Conservation (phyloP, 2,329 filamentous ascomycete species). For the Cladophialophora exuberans region DNA sequence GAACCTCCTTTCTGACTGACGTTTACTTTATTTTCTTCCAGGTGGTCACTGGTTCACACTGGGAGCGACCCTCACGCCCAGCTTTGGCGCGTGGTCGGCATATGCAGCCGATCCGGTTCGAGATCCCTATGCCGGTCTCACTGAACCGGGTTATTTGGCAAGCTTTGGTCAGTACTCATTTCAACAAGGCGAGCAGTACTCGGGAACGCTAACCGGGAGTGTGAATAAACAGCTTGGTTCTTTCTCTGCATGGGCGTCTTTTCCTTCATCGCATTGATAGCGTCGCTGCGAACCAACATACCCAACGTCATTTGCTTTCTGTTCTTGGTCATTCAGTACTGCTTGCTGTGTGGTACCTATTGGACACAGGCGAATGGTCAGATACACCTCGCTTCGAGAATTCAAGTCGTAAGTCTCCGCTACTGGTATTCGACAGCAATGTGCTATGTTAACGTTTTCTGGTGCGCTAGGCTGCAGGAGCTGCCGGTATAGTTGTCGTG, state of each 20-base stretch:
- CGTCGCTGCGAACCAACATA: conserved; percentile 70
- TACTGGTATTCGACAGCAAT: not conserved
- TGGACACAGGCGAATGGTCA: not conserved
- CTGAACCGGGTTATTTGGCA: not conserved
- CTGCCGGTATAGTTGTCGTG: not conserved
- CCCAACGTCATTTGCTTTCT: conserved; percentile 72
- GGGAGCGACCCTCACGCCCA: conserved; percentile 2
- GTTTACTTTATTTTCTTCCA: not conserved
- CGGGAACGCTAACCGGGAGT: not conserved
- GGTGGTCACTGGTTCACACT: not conserved
- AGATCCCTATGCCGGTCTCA: not conserved
- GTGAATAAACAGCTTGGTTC: conserved; percentile 40
- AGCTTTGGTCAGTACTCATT: too few species aligned
- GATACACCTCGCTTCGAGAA: not conserved
- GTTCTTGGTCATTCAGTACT: conserved; percentile 49
- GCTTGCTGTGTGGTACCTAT: not conserved
- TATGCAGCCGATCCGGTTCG: not conserved
- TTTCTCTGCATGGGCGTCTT: conserved; percentile 67
- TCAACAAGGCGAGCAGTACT: not conserved
- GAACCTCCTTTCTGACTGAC: not conserved
- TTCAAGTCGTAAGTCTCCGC: not conserved
- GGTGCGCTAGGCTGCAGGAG: not conserved
- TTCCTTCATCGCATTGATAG: conserved; percentile 68
- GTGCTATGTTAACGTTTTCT: not conserved
- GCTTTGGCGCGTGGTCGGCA: not conserved